phyloP scores from a whole-genome alignment of 2,329 filamentous ascomycete genomes.

The Monosporascus sp. region DNA sequence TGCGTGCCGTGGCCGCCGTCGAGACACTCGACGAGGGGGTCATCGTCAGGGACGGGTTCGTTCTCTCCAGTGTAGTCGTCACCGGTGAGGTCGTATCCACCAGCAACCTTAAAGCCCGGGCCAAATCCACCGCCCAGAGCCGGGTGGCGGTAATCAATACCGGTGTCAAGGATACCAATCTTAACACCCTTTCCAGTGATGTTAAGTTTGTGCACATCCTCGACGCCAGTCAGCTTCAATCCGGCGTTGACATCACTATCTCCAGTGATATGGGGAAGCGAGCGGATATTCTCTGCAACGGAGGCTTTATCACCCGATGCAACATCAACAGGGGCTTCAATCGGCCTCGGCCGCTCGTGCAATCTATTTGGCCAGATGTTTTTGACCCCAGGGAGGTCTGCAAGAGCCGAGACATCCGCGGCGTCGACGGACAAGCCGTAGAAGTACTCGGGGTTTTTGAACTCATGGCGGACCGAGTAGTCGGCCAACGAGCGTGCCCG shows the following conservation, averaged over 20 bases:
- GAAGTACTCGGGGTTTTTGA: slow-evolving; percentile 11
- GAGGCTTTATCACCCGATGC: neutral
- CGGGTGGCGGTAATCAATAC: slow-evolving; percentile 5
- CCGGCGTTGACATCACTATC: neutral
- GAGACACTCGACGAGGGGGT: slow-evolving; percentile 2
- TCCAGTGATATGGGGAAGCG: neutral
- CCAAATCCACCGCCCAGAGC: slow-evolving; percentile 6
- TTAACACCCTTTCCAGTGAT: slow-evolving; percentile 7
- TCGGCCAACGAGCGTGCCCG: neutral
- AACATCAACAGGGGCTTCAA: neutral
- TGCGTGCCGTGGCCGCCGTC: slow-evolving; percentile 3
- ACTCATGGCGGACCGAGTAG: slow-evolving; percentile 6
- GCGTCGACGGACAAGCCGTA: slow-evolving; percentile 12
- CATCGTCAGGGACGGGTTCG: neutral
- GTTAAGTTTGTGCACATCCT: slow-evolving; percentile 3
- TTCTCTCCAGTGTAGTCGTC: neutral
- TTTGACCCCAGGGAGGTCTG: slow-evolving; percentile 10
- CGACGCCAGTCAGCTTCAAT: slow-evolving; percentile 1
- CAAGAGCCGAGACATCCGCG: slow-evolving; percentile 3
- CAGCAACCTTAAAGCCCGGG: slow-evolving; percentile 4
- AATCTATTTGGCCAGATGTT: slow-evolving; percentile 11
- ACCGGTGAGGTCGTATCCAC: slow-evolving; percentile 1
- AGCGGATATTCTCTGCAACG: neutral
- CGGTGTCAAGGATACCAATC: slow-evolving; percentile 7
- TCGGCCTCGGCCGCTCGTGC: slow-evolving; percentile 6